Evolutionary conservation across 2,329 filamentous ascomycete species (phyloP).

Genomic region (Sarocladium oryzae): DNA sequence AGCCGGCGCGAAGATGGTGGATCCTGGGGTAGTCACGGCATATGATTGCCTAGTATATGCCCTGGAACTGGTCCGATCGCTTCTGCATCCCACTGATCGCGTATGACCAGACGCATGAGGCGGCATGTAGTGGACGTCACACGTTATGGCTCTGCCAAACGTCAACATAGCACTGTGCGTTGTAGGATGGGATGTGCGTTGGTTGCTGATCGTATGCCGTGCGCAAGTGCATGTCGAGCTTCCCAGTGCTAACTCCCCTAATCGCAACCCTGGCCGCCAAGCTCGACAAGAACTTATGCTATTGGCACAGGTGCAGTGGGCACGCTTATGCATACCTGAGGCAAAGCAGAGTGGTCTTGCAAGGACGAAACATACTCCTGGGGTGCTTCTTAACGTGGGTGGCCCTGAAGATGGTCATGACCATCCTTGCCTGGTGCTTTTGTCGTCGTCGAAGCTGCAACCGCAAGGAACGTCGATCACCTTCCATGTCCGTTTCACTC

Average conservation of each 20-base stretch:
- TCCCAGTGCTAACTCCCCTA: not conserved
- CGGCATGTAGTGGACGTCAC: not conserved
- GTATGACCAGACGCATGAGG: not conserved
- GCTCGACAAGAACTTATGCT: not conserved
- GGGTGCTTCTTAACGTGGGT: not conserved
- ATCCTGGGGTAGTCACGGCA: slow-evolving; percentile 9
- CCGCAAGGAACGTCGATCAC: not conserved
- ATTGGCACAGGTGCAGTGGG: not conserved
- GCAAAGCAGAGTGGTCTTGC: not conserved
- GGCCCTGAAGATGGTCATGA: not conserved
- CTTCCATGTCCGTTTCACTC: not conserved
- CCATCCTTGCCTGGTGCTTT: no score
- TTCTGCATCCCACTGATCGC: not conserved
- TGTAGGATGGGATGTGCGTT: no score
- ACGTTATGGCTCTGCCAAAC: not conserved
- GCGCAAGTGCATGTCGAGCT: not conserved
- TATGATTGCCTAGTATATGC: slow-evolving; percentile 4
- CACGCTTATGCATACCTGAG: slow-evolving; percentile 1
- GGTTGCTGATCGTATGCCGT: no score
- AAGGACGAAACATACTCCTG: not conserved
- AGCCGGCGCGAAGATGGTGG: slow-evolving; percentile 4
- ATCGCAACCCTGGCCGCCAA: not conserved
- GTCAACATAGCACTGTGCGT: not conserved
- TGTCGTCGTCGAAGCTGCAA: no score
- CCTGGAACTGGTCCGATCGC: not conserved